Conservation (phyloP, 1,139 yeast genomes). For the Lodderomyces jiufengensis region DNA sequence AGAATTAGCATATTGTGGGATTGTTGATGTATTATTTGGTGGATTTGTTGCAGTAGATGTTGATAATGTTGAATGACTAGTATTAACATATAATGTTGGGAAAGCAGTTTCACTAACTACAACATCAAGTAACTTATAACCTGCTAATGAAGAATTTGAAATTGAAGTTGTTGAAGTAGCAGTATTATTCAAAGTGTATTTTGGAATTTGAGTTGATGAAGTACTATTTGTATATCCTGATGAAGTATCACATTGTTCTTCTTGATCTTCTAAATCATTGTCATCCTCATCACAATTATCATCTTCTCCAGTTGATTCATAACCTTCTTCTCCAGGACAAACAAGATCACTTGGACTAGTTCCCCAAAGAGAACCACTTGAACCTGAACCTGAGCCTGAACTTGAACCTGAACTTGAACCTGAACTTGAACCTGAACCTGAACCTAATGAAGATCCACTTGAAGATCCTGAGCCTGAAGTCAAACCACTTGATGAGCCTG, state of each 20-base stretch:
- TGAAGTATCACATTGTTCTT: constrained; percentile 7
- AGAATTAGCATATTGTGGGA: constrained; percentile 13
- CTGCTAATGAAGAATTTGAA: neutral
- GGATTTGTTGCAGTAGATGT: constrained; percentile 1
- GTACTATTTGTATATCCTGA: constrained; percentile 7
- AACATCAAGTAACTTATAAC: too few species aligned
- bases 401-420: constrained; percentile 9
- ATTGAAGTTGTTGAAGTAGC: constrained; percentile 3
- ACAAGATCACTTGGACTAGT: constrained; percentile 11
- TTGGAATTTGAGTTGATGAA: too few species aligned
- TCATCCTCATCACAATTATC: constrained; percentile 14
- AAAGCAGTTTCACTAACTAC: too few species aligned
- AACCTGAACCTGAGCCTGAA: constrained; percentile 9
- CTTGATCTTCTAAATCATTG: constrained; percentile 14
- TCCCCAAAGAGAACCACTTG: constrained; percentile 4
- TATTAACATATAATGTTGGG: too few species aligned
- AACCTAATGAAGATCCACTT: too few species aligned
- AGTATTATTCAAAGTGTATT: too few species aligned
- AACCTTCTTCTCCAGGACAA: constrained; percentile 14
- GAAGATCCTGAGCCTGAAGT: constrained; percentile 9
- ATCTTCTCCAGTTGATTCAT: constrained; percentile 8
- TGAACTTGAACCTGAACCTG: constrained; percentile 9
- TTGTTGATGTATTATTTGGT: constrained; percentile 12
- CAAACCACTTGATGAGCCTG: constrained; percentile 7
- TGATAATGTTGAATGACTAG: neutral